A percentile compares a stretch with the other conserved stretches of the same genome.
These are phyloP conservation scores for Parascedosporium putredinis DNA, from an alignment of 2,329 filamentous ascomycete genomes.

Conservation along the genomic window DNA sequence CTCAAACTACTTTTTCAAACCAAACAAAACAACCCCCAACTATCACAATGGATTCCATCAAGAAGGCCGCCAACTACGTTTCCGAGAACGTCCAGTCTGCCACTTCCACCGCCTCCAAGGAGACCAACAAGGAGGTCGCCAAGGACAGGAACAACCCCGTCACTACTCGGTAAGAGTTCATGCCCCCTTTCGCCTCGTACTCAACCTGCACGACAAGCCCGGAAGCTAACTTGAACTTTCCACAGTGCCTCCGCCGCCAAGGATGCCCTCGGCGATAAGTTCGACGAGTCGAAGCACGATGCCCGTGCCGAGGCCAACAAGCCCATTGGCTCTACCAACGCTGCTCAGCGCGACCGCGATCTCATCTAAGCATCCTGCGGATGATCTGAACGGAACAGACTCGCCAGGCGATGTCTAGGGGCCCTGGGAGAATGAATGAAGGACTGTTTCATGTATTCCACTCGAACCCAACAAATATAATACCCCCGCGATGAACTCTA, in stretches of 20 bases:
- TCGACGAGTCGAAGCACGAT: conserved; percentile 29
- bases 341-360: neutral
- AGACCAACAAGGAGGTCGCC: conserved; percentile 60
- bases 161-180: conserved; percentile 40
- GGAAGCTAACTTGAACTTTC: neutral
- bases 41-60: conserved; percentile 39
- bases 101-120: conserved; percentile 49
- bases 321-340: conserved; percentile 16
- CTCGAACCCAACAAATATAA: neutral
- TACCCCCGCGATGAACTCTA: neutral
- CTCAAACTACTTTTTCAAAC: conserved; percentile 13
- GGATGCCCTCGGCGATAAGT: conserved; percentile 39
- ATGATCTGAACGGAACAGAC: neutral
- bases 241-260: conserved; percentile 33
- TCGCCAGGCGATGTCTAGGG: neutral
- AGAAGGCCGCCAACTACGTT: conserved; percentile 60
- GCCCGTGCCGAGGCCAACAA: conserved; percentile 32
- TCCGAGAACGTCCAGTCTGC: conserved; percentile 53
- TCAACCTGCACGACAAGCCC: neutral
- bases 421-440: neutral
- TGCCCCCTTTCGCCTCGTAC: neutral
- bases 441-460: neutral
- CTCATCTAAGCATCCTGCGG: neutral
- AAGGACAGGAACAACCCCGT: conserved; percentile 47
- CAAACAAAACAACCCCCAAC: conserved; percentile 14